Evolutionary conservation across 768 basidiomycete species (phyloP).

Genomic region (Mycena haematopus): DNA sequence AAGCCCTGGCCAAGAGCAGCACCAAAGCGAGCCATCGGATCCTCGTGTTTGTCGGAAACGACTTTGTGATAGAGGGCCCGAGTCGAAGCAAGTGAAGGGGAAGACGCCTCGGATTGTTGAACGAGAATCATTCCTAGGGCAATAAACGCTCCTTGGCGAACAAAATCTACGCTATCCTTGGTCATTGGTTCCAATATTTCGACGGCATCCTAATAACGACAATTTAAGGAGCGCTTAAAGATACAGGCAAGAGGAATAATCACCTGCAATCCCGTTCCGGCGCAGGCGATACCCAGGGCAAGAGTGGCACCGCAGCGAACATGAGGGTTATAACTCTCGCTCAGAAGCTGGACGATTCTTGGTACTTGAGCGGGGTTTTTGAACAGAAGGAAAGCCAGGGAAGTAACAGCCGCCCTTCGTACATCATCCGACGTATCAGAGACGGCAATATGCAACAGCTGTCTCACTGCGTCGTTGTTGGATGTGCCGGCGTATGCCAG

Average conservation of each 20-base stretch:
- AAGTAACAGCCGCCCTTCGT: constrained; percentile 93
- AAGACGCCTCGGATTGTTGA: constrained; percentile 91
- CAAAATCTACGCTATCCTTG: constrained; percentile 97
- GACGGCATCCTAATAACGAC: constrained; percentile 79
- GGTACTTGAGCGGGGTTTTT: constrained; percentile 97
- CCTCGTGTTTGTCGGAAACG: constrained; percentile 95
- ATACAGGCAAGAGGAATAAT: constrained; percentile 27
- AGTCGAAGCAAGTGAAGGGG: constrained; percentile 78
- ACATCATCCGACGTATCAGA: constrained; percentile 99
- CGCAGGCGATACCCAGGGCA: constrained; percentile 96
- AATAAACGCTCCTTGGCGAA: constrained; percentile 96
- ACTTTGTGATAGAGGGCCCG: constrained; percentile 91
- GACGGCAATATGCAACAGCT: constrained; percentile 93
- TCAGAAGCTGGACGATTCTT: constrained; percentile 93
- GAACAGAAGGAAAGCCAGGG: constrained; percentile 95
- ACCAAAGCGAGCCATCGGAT: constrained; percentile 98
- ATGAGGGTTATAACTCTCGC: constrained; percentile 99
- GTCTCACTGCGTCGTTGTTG: constrained; percentile 91
- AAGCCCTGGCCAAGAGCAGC: constrained; percentile 95
- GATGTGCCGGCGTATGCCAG: constrained; percentile 97
- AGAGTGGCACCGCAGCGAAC: constrained; percentile 97
- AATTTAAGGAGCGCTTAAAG: constrained; percentile 5
- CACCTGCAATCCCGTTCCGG: constrained; percentile 94
- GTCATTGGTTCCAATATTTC: constrained; percentile 98
- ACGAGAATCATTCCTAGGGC: constrained; percentile 97